Evolutionary conservation across 352 stramenopile genomes (phyloP), one percentile per base, ranked within the genome.

Genomic region (Phytophthora agathidicida): DNA sequence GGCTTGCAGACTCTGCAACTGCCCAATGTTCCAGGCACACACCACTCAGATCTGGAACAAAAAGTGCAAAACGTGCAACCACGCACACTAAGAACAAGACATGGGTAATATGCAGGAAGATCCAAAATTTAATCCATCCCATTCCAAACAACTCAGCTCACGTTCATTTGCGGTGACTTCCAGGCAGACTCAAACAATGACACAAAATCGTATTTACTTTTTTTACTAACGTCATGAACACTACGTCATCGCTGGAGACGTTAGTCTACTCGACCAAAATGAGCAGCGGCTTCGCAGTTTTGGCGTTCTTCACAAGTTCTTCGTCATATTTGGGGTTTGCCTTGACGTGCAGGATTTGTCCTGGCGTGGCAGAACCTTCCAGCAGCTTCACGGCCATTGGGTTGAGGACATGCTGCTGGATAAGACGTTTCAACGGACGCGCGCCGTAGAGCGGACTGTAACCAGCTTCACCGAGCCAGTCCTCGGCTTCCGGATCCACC

Each of bases 371-470:
- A 3, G 90, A 74, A 13, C 89, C 89, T 30, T 80, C 75, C 10
- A 98, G 80, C 51, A 98, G 83, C 55, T 90, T 89, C 50, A 96
- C 80, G 17, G 96, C 94, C 66, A 99, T 89, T 6, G 93, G 88
- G 32, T 97, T 99, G 63, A 99, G 91, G 20, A 99, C 52, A 52
- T 98, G 80, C 48, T 97, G 93, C 66, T 99, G 95, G 51, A 99
- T 98, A 16, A 96, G 80, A 28, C 97, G 83, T 76, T 99, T 99
- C 17, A 99, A 77, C 26, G 97, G 97, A 33, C 97, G 86, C 11
- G 97, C 97, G 60, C 97, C 97, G 65, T 98, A 99, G 8, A 93
- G 77, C 20, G 96, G 91, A 71, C 99, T 98, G 68, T 98, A 99
- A 3, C 96, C 96, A 30, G 88, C 76, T 5, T 97, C 88, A 1